Evolutionary conservation across 1,284 basidiomycete species (phyloP), one percentile per base, ranked within the genome.

Genomic region (Athelia psychrophila): DNA sequence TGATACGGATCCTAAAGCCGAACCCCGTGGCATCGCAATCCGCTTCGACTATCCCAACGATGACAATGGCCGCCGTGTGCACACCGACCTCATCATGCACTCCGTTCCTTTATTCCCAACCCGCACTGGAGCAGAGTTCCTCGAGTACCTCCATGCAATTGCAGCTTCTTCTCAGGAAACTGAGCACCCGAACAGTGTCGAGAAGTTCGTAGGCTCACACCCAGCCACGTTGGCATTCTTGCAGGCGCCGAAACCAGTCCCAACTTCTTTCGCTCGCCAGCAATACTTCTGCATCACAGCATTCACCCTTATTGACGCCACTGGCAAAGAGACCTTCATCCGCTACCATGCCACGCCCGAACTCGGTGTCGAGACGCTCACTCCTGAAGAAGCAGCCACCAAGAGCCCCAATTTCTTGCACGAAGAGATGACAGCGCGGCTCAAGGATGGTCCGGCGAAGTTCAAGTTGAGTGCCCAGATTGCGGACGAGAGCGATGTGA

Each of bases 21-120:
- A 56, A n/a, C 58, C 58, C 8, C 58, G 57, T 20, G 58, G 58
- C 5, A 44, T 60, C 24, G 56, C 53, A 10, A 33, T 60, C 22
- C 58, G 58, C 2, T 58, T 60, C 48, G 13, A 30, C 13, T 13
- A 6, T 30, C 6, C 27, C 5, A 13, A 30, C 6, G n/a, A n/a
- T n/a, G 35, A 58, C 33, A 51, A 56, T n/a, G 55, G 50, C 15
- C 51, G 54, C 3, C 55, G 54, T 33, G 48, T 53, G 32, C 58
- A 60, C 47, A 60, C 58, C 25, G 58, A 60, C 45, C 52, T 60
- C 44, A 42, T 60, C 20, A 48, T 25, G 2, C 56, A 58, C 42
- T 55, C 54, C 13, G 48, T 55, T 2, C 57, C 58, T 0, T 47
- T 50, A 2, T 60, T 60, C 51, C 58, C 58, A 1, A 46, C 49